Percentiles rank a stretch among this genome's conserved stretches.
phyloP scores from a whole-genome alignment of 2,329 filamentous ascomycete genomes.

The Teratosphaeria viscida region DNA sequence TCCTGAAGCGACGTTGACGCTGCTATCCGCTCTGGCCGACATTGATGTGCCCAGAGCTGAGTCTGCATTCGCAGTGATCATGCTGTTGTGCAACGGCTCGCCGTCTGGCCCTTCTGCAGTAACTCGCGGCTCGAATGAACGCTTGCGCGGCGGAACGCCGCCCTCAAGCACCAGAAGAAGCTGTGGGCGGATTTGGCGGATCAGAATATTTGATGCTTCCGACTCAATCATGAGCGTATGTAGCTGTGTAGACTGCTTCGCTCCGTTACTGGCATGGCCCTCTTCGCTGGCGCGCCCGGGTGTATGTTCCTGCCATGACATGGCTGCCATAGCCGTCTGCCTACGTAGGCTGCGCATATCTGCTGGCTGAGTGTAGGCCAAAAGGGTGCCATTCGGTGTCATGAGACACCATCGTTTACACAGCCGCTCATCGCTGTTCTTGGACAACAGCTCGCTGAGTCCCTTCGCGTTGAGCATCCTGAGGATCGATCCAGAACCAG shows the following conservation, averaged over 20 bases:
- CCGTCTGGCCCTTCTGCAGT: conserved; percentile 34
- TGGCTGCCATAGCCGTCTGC: conserved; percentile 38
- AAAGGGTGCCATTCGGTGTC: conserved; percentile 41
- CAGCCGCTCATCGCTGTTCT: conserved; percentile 32
- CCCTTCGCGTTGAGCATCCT: conserved; percentile 35
- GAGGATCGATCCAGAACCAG: background rate
- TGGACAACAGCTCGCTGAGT: conserved; percentile 32
- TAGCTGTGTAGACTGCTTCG: conserved; percentile 15
- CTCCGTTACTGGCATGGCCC: conserved; percentile 1
- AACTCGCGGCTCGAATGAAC: conserved; percentile 30
- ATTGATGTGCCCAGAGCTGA: conserved; percentile 20
- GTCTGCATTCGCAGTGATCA: background rate
- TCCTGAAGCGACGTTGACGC: conserved; percentile 14
- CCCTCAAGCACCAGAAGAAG: conserved; percentile 40
- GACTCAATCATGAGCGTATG: conserved; percentile 39
- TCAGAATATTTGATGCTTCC: conserved; percentile 35
- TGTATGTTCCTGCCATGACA: conserved; percentile 39
- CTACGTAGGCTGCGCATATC: conserved; percentile 40
- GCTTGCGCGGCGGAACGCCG: conserved; percentile 32
- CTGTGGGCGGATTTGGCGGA: conserved; percentile 36
- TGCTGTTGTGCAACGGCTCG: conserved; percentile 6
- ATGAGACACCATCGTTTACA: conserved; percentile 38
- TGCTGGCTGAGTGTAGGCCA: conserved; percentile 40
- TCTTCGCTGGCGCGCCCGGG: conserved; percentile 9
- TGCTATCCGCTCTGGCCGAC: conserved; percentile 11